Evolutionary conservation across 1,139 yeast genomes (phyloP).

Genomic region (Scheffersomyces illinoinensis): DNA sequence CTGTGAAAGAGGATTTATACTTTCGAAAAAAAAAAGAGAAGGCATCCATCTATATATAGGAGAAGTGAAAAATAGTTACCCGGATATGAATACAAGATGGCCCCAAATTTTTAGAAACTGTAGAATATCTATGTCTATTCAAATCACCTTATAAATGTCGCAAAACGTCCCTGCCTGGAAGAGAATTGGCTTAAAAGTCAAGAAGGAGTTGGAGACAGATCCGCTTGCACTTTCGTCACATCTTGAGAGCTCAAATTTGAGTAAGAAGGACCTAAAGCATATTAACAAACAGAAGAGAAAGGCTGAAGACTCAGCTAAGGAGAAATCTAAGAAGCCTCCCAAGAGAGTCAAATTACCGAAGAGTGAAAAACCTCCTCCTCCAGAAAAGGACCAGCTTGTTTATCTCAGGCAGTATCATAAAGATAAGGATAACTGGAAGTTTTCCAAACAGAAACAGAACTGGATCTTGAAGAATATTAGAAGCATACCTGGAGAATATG

Average conservation of each 20-base stretch:
- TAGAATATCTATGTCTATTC: neutral
- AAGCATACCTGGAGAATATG: slow-evolving; percentile 57
- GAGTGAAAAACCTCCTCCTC: slow-evolving; percentile 70
- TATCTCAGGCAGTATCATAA: slow-evolving; percentile 68
- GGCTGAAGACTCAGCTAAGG: slow-evolving; percentile 18
- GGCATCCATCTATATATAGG: neutral
- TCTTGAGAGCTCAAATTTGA: slow-evolving; percentile 47
- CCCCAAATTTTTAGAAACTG: neutral
- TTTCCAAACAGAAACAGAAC: slow-evolving; percentile 90
- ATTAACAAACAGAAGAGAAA: slow-evolving; percentile 40
- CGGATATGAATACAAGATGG: neutral
- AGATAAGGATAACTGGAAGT: slow-evolving; percentile 77
- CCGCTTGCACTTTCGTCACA: slow-evolving; percentile 42
- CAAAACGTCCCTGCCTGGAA: slow-evolving; percentile 85
- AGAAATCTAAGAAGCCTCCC: slow-evolving; percentile 54
- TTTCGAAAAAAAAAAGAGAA: neutral
- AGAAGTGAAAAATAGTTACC: neutral
- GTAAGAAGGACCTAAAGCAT: slow-evolving; percentile 49
- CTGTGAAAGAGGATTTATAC: neutral
- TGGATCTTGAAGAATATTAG: slow-evolving; percentile 80
- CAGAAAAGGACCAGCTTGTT: slow-evolving; percentile 77
- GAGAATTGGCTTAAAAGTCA: slow-evolving; percentile 69
- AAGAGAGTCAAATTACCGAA: slow-evolving; percentile 78
- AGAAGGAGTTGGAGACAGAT: slow-evolving; percentile 40
- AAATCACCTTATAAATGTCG: slow-evolving; percentile 10